Evolutionary conservation across 371 early-diverging fungal genomes (phyloP), one percentile per base, ranked within the genome.

Genomic region (Actinomortierella wolfii): DNA sequence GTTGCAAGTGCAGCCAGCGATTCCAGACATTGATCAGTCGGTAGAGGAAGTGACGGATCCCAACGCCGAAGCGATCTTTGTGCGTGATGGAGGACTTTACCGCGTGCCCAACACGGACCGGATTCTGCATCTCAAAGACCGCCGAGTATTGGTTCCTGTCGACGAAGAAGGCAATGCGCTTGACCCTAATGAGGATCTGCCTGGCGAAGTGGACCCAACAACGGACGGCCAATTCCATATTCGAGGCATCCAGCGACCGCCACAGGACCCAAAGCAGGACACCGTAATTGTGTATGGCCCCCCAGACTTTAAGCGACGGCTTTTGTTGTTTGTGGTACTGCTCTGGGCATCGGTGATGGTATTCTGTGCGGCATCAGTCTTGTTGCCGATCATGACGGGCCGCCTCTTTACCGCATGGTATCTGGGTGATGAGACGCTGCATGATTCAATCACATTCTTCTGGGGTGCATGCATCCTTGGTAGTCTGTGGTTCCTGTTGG

Each of bases 101-200:
- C 79, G 83, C 17, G 93, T 79, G 15, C 88, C 85, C 7, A 82
- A 79, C 45, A 74, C 68, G 7, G 83, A 88, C 61, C 80, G 82
- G 0, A 82, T 91, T 8, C 83, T 87, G 1, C 83, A 87, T 5
- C 78, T 85, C 43, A 88, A 85, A 21, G 82, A 84, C 34, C 82
- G 89, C 11, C 77, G 83, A 17, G 89, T 93, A 84, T 64, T 93
- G 13, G 86, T 93, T 6, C 92, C 89, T 23, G 84, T 92, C 11
- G 85, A 89, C 46, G 81, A 81, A 25, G 66, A 79, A 21, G 86
- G 90, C 14, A 77, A 76, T 8, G 85, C 92, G 3, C 51, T 85
- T 24, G 81, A 89, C 55, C 81, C 85, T 24, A 78, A 80, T 45
- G 89, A 86, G 47, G 85, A 88, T 77, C 61, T 51, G 21, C 56